phyloP scores from a whole-genome alignment of 768 basidiomycete species.

The Paxillus rubicundulus region DNA sequence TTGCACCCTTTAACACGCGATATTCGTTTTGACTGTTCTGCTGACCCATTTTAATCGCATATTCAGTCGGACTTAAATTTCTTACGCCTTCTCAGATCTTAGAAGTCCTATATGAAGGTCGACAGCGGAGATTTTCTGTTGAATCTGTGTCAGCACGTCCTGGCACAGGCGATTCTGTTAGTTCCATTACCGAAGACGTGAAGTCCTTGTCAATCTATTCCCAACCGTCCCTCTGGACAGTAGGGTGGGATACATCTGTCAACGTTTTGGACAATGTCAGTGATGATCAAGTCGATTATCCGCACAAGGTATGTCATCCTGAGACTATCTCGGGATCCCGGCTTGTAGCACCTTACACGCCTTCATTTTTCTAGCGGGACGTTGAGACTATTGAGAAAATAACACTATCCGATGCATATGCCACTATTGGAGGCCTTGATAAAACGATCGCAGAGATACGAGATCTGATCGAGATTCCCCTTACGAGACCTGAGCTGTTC shows the following conservation, averaged over 20 bases:
- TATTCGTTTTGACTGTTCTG: background rate
- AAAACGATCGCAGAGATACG: constrained; percentile 85
- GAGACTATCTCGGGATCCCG: constrained; percentile 6
- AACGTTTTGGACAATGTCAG: constrained; percentile 35
- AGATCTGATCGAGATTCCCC: constrained; percentile 82
- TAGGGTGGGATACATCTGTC: constrained; percentile 68
- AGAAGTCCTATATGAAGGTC: constrained; percentile 63
- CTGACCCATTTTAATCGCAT: constrained; percentile 6
- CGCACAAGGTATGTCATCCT: constrained; percentile 33
- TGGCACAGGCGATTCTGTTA: constrained; percentile 16
- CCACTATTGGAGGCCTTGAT: constrained; percentile 82
- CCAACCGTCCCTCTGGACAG: constrained; percentile 50
- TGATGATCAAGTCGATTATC: constrained; percentile 24
- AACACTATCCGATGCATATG: constrained; percentile 59
- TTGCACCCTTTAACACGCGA: background rate
- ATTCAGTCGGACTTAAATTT: constrained; percentile 69
- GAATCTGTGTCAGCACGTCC: constrained; percentile 39
- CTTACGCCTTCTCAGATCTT: constrained; percentile 59
- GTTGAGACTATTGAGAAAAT: constrained; percentile 47
- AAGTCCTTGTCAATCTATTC: constrained; percentile 43
- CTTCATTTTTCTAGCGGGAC: constrained; percentile 35
- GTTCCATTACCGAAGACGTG: constrained; percentile 41
- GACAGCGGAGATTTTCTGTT: constrained; percentile 54
- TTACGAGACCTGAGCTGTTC: constrained; percentile 80
- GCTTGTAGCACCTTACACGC: constrained; percentile 13